phyloP scores from a whole-genome alignment of 257 asterid genomes.

The Nicotiana tabacum region DNA sequence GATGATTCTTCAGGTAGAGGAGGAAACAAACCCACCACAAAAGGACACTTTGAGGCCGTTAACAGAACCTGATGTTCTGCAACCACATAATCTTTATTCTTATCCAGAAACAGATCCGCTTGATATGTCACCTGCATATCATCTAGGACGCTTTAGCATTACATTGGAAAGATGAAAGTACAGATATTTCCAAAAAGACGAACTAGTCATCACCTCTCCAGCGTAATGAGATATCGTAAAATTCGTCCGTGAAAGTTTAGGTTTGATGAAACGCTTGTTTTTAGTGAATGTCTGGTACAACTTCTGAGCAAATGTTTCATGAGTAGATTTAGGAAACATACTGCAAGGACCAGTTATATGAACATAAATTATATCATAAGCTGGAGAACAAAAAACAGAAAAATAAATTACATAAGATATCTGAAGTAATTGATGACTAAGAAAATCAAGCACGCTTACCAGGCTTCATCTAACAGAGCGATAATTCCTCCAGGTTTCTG shows the following conservation, averaged over 20 bases:
- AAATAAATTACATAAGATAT: not conserved
- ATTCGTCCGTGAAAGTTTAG: constrained; percentile 96
- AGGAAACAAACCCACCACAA: constrained; percentile 93
- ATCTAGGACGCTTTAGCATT: constrained; percentile 13
- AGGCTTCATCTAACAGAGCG: constrained; percentile 96
- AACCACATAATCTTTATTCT: constrained; percentile 98
- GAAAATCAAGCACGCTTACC: constrained; percentile 46
- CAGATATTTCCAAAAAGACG: constrained; percentile 1
- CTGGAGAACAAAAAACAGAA: constrained; percentile 9
- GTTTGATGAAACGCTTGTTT: constrained; percentile 94
- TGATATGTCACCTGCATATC: constrained; percentile 69
- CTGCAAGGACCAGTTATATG: constrained; percentile 43
- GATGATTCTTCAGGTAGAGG: constrained; percentile 88
- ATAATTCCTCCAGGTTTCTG: constrained; percentile 99
- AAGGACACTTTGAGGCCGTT: constrained; percentile 80
- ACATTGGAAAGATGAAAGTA: not conserved
- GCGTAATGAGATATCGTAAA: constrained; percentile 97
- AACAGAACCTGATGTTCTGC: constrained; percentile 96
- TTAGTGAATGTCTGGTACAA: constrained; percentile 87
- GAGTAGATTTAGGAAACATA: constrained; percentile 99
- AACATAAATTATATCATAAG: constrained; percentile 20
- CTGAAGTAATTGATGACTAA: constrained; percentile 1
- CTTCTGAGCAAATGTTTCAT: constrained; percentile 99
- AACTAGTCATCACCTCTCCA: constrained; percentile 71
- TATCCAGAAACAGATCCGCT: constrained; percentile 95